Conservation (phyloP, 1,284 basidiomycete genomes). For the Ceratobasidium theobromae region DNA sequence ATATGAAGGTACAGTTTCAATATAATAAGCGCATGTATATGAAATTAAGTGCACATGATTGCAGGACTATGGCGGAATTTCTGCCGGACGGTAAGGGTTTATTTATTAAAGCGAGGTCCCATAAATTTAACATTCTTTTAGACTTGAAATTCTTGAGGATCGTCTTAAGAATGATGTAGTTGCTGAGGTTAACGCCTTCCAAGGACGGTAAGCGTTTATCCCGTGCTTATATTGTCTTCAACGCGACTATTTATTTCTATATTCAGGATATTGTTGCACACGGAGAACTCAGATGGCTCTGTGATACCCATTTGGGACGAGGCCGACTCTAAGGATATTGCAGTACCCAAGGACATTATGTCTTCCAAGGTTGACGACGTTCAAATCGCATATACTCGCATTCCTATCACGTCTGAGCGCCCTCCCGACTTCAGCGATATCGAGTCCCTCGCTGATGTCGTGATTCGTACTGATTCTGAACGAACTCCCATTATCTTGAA, state of each 20-base stretch:
- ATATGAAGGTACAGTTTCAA: constrained; percentile 66
- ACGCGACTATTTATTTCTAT: not conserved
- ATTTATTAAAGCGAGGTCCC: not conserved
- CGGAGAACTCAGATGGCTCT: constrained; percentile 84
- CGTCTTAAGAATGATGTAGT: constrained; percentile 89
- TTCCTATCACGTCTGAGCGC: constrained; percentile 82
- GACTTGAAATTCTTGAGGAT: constrained; percentile 85
- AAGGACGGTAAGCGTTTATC: constrained; percentile 24
- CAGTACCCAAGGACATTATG: constrained; percentile 92
- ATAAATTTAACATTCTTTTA: not conserved
- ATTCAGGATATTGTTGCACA: constrained; percentile 78
- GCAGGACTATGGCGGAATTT: constrained; percentile 89
- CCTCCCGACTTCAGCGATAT: constrained; percentile 51
- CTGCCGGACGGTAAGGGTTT: constrained; percentile 58
- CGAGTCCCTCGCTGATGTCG: constrained; percentile 76
- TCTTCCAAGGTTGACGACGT: constrained; percentile 54
- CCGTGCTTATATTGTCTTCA: not conserved
- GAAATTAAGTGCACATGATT: constrained; percentile 17
- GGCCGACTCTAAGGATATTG: constrained; percentile 73
- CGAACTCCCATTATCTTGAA: constrained; percentile 90
- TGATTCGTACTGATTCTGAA: constrained; percentile 70
- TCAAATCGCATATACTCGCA: constrained; percentile 76
- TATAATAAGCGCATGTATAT: not conserved
- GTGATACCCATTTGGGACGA: constrained; percentile 97
- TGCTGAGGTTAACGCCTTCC: constrained; percentile 35